These are phyloP conservation scores for Sanguinoderma infundibulare DNA, from an alignment of 1,284 basidiomycete genomes.

Conservation along the genomic window DNA sequence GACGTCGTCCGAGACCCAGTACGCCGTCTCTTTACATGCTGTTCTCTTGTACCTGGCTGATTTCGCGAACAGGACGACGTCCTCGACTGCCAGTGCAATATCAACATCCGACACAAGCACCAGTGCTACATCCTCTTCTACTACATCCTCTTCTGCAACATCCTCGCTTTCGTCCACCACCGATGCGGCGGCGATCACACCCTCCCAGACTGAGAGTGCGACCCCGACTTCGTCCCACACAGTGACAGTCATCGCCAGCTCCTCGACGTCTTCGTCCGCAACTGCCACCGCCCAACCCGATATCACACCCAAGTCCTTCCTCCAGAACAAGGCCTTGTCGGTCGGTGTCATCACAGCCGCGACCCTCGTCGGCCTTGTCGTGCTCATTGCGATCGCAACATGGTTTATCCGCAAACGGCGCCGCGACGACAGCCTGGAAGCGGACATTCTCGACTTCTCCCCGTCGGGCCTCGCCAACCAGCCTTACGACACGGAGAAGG, in stretches of 20 bases:
- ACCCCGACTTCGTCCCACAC: constrained; percentile 28
- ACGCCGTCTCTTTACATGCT: background rate
- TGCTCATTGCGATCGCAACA: constrained; percentile 49
- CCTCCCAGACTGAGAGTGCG: constrained; percentile 2
- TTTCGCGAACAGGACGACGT: background rate
- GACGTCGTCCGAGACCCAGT: constrained; percentile 2
- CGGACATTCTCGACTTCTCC: constrained; percentile 60
- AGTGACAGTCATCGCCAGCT: constrained; percentile 32
- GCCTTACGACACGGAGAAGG: constrained; percentile 36
- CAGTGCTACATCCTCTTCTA: constrained; percentile 5
- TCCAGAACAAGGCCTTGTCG: constrained; percentile 64
- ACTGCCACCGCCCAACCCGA: constrained; percentile 15
- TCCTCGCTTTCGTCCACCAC: background rate
- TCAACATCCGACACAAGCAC: constrained; percentile 4
- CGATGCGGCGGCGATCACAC: background rate
- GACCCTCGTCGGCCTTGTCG: constrained; percentile 52
- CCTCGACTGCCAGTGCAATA: constrained; percentile 1
- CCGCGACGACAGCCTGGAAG: constrained; percentile 46
- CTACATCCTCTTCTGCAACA: constrained; percentile 7
- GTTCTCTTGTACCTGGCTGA: background rate
- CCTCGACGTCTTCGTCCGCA: constrained; percentile 26
- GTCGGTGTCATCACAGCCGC: constrained; percentile 60
- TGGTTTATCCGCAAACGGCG: constrained; percentile 55
- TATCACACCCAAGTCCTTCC: constrained; percentile 46
- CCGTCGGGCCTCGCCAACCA: constrained; percentile 39